Evolutionary conservation across 306 rosid species (phyloP).

Genomic region (Sophora flavescens): DNA sequence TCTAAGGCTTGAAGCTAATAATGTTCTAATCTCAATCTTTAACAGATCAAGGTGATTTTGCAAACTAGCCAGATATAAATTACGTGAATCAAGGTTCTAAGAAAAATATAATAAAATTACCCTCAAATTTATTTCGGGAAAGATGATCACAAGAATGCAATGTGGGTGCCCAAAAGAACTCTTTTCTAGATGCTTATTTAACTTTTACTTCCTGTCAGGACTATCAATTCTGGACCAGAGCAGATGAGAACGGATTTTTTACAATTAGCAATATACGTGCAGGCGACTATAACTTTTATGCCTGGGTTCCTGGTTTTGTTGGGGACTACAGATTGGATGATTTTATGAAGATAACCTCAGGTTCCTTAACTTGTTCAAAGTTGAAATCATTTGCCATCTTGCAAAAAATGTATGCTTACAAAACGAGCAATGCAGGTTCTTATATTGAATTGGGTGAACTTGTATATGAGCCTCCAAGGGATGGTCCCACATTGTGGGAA

Average conservation of each 20-base stretch:
- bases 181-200: conserved; percentile 17
- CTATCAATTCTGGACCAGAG: conserved; percentile 90
- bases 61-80: conserved; percentile 19
- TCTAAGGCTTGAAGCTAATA: conserved; percentile 14
- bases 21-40: conserved; percentile 19
- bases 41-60: conserved; percentile 10
- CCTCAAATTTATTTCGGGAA: neutral
- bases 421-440: conserved; percentile 56
- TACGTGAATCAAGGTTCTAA: conserved; percentile 32
- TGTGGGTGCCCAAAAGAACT: conserved; percentile 1
- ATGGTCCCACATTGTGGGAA: conserved; percentile 93
- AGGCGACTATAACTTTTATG: conserved; percentile 77
- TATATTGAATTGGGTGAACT: conserved; percentile 64
- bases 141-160: conserved; percentile 27
- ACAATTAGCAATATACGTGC: conserved; percentile 56
- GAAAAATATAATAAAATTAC: neutral
- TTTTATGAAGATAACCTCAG: conserved; percentile 66
- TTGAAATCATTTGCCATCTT: conserved; percentile 38
- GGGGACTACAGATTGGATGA: conserved; percentile 67
- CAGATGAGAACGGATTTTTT: conserved; percentile 71
- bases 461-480: conserved; percentile 80
- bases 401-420: conserved; percentile 28
- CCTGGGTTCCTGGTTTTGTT: conserved; percentile 83
- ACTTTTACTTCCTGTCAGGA: conserved; percentile 58
- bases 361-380: conserved; percentile 50